Evolutionary conservation across 129 eudicot species (phyloP), one percentile per base, ranked within the genome.

Genomic region (Flaveria brownii): DNA sequence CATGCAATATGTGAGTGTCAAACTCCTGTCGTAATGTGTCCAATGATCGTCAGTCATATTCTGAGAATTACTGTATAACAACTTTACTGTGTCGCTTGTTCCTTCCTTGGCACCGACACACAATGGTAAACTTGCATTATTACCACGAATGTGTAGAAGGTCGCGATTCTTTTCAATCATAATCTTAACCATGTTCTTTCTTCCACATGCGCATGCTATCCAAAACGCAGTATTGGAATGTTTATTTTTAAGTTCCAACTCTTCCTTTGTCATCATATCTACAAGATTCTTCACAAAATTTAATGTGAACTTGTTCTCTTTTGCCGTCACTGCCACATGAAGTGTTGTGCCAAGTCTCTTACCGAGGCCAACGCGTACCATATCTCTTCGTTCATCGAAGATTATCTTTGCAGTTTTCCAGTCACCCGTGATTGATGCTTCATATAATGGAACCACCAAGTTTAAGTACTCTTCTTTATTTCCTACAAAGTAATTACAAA

Each of bases 181-280:
- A 9, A 23, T 6, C 17, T 6, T 28, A 9, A 81, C 82, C 46
- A 77, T 78, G 15, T 78, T 39, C 10, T 74, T n/a, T 15, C 46
- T 70, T 36, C 87, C 84, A 43, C 46, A 50, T n/a, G 76, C 78
- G 20, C 83, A 86, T 41, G 87, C 86, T 57, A 86, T 65, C 41
- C 82, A 71, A 3, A 86, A 66, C 8, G 87, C 86, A 15, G 87
- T 83, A 41, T 72, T 77, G 14, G 69, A 70, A 22, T 4, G 14
- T 0, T 3, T 7, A 33, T 80, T 78, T 39, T 1, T 41, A 20
- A 80, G 73, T 39, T 70, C 84, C 59, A 77, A 25, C 36, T 86
- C 85, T 6, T 51, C 8, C 20, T 0, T 11, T 6, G 70, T 59
- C 83, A 81, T 73, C 13, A 54, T 46, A 7, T 18, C 68, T 1